Conservation (phyloP, 2,329 filamentous ascomycete genomes). For the Pseudogymnoascus sp. region DNA sequence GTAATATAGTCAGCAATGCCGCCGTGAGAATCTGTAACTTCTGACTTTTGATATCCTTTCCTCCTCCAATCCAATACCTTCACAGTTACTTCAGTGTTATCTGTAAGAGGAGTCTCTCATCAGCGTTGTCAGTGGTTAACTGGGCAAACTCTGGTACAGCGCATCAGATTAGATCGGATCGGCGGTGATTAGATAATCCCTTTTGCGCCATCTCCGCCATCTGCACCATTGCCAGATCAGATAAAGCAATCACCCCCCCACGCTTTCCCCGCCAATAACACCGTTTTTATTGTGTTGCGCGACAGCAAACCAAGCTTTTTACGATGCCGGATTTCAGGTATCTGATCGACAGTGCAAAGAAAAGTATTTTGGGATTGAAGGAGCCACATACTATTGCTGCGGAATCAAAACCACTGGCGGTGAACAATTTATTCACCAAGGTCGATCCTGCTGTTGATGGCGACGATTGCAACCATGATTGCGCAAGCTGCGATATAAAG, state of each 20-base stretch:
- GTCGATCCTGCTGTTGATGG: slow-evolving; percentile 73
- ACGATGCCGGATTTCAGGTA: slow-evolving; percentile 18
- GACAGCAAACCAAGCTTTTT: background rate
- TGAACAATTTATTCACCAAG: slow-evolving; percentile 55
- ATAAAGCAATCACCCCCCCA: background rate
- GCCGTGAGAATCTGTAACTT: background rate
- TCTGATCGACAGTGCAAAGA: slow-evolving; percentile 20
- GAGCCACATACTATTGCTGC: slow-evolving; percentile 12
- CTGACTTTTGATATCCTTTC: background rate
- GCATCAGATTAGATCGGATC: slow-evolving; percentile 5
- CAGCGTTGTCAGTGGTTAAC: background rate
- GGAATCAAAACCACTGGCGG: slow-evolving; percentile 9
- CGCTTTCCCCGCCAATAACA: background rate
- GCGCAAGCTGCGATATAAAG: slow-evolving; percentile 66
- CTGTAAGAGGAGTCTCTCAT: background rate
- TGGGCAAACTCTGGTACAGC: background rate
- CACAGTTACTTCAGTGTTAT: background rate
- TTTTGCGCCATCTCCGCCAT: background rate
- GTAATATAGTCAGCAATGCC: background rate
- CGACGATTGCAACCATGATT: slow-evolving; percentile 83
- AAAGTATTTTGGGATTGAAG: slow-evolving; percentile 20
- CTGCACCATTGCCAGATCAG: background rate
- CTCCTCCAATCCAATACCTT: background rate
- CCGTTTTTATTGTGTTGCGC: background rate
- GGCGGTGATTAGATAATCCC: background rate